These are phyloP conservation scores for Tylopilus sp. DNA, from an alignment of 768 basidiomycete genomes.

Conservation along the genomic window DNA sequence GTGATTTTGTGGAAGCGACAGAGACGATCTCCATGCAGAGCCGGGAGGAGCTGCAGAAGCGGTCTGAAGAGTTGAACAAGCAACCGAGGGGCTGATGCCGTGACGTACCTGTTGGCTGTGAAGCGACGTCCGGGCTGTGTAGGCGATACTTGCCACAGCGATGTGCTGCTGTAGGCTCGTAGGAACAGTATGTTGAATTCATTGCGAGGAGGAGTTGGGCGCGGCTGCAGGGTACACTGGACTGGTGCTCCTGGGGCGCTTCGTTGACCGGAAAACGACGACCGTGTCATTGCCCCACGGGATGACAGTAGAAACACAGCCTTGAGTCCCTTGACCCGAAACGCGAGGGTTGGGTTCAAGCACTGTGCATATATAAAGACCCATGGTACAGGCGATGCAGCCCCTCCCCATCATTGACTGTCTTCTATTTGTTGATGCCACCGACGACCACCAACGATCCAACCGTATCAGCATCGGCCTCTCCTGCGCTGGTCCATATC, in stretches of 20 bases:
- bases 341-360: neutral
- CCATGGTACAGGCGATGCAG: no score
- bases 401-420: neutral
- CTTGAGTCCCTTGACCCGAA: no score
- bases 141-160: no score
- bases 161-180: no score
- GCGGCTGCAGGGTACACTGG: no score
- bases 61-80: slow-evolving; percentile 47
- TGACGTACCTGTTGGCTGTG: no score
- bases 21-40: slow-evolving; percentile 32
- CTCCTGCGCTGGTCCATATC: neutral
- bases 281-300: no score
- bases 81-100: neutral
- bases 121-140: neutral
- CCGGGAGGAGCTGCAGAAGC: slow-evolving; percentile 47
- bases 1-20: neutral
- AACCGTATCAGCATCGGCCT: neutral
- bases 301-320: neutral
- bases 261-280: no score
- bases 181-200: no score
- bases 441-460: neutral
- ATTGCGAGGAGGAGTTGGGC: no score
- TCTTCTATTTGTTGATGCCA: neutral
- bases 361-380: neutral
- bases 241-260: no score